Conservation (phyloP, 2,329 filamentous ascomycete genomes). For the Chaetothyriales sp. region DNA sequence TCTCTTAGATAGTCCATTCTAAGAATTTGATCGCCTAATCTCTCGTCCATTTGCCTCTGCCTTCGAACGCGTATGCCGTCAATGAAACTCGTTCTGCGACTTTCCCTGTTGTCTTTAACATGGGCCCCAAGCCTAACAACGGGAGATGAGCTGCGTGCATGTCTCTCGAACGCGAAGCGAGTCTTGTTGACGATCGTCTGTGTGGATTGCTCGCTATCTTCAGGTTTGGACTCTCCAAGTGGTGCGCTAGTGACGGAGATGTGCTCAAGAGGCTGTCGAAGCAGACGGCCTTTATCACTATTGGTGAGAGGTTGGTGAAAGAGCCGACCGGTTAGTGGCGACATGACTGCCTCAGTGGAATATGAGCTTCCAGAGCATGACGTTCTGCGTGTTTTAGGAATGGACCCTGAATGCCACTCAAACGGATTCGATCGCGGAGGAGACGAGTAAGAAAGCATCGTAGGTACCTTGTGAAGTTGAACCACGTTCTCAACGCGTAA, state of each 20-base stretch:
- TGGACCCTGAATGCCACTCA: not conserved
- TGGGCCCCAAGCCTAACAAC: conserved; percentile 5
- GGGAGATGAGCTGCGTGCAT: conserved; percentile 6
- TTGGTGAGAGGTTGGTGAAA: not conserved
- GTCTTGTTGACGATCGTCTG: conserved; percentile 12
- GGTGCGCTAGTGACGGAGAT: not conserved
- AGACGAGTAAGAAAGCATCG: not conserved
- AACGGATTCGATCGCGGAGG: not conserved
- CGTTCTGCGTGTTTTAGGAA: not conserved
- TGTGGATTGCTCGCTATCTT: conserved; percentile 4
- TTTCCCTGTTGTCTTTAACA: conserved; percentile 12
- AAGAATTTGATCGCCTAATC: conserved; percentile 29
- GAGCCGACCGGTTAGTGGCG: not conserved
- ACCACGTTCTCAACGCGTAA: not conserved
- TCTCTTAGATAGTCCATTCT: conserved; percentile 28
- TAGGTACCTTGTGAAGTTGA: not conserved
- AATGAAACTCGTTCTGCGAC: conserved; percentile 26
- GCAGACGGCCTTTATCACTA: not conserved
- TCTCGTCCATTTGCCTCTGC: conserved; percentile 18
- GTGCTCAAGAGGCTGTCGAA: not conserved
- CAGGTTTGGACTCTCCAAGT: not conserved
- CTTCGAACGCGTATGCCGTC: conserved; percentile 26
- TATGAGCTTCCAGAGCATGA: not conserved
- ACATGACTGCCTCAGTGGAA: not conserved
- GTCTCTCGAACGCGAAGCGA: conserved; percentile 12